A percentile compares a stretch with the other conserved stretches of the same genome.
Evolutionary conservation across 129 eudicot species (phyloP).

Genomic region (Calendula officinalis): DNA sequence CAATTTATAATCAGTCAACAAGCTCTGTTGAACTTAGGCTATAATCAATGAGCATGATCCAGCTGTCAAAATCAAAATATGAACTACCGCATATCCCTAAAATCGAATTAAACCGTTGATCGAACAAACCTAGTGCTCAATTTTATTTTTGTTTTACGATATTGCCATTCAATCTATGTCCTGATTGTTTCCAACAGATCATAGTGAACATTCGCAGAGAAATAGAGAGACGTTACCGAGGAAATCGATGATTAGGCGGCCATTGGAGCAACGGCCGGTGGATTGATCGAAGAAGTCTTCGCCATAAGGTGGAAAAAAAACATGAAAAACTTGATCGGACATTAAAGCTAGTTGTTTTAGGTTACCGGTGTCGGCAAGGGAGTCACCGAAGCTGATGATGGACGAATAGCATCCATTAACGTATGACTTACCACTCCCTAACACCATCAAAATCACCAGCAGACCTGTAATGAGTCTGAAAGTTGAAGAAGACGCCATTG

Average conservation of each 20-base stretch:
- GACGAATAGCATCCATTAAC: conserved; percentile 17
- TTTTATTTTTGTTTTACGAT: too few relatives aligned
- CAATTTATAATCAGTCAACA: not conserved
- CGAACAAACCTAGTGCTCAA: too few relatives aligned
- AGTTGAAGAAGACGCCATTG: conserved; percentile 8
- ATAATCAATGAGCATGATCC: too few relatives aligned
- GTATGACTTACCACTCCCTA: not conserved
- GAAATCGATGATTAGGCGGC: conserved; percentile 30
- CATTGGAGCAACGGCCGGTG: conserved; percentile 31
- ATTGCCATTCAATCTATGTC: not conserved
- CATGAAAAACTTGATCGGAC: not conserved
- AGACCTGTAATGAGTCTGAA: not conserved
- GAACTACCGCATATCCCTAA: not conserved
- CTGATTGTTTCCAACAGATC: not conserved
- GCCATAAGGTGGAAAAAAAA: conserved; percentile 17
- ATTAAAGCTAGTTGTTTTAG: conserved; percentile 8
- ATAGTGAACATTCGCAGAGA: too few relatives aligned
- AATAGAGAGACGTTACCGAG: not conserved
- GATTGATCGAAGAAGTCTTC: conserved; percentile 11
- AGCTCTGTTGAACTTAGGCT: not conserved
- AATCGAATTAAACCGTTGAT: not conserved
- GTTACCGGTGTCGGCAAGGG: conserved; percentile 28
- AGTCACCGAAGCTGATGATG: conserved; percentile 31
- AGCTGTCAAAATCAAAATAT: too few relatives aligned
- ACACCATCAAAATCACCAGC: not conserved